Percentiles rank a stretch among this genome's conserved stretches.
Evolutionary conservation across 441 rosid species (phyloP).

Genomic region (Breynia disticha): DNA sequence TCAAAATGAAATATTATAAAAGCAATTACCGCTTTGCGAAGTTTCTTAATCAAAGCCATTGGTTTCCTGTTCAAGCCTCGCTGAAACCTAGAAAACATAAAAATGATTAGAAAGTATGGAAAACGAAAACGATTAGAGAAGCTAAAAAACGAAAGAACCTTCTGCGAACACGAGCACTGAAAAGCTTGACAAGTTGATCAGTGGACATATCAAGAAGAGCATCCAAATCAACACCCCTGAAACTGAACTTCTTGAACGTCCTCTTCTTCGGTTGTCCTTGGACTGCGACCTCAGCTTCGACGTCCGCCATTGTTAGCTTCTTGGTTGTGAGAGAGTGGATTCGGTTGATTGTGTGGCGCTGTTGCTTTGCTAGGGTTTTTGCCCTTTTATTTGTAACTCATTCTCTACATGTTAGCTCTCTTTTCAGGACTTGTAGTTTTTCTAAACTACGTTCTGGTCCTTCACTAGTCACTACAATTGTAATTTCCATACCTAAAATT

Average conservation of each 20-base stretch:
- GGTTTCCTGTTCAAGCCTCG: background rate
- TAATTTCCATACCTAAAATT: too few species aligned
- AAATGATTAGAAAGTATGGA: too few species aligned
- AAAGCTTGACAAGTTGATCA: slow-evolving; percentile 51
- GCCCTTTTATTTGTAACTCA: too few species aligned
- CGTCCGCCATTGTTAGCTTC: slow-evolving; percentile 1
- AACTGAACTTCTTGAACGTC: slow-evolving; percentile 51
- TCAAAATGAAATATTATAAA: background rate
- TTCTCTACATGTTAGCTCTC: too few species aligned
- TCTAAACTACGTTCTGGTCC: too few species aligned
- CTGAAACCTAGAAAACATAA: background rate
- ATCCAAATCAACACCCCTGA: slow-evolving; percentile 50
- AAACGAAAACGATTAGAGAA: too few species aligned
- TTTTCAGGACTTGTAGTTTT: too few species aligned
- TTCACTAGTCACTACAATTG: too few species aligned
- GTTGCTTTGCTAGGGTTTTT: too few species aligned
- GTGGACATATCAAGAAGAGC: slow-evolving; percentile 46
- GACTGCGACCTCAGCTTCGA: slow-evolving; percentile 4
- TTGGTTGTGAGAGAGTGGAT: too few species aligned
- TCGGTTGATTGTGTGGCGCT: too few species aligned
- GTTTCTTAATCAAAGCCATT: background rate
- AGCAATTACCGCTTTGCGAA: background rate
- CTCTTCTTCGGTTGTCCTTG: slow-evolving; percentile 40
- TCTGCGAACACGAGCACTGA: slow-evolving; percentile 14
- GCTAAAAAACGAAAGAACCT: background rate